These are phyloP conservation scores for Mortierella claussenii DNA, from an alignment of 192 early-diverging fungal species.

Conservation along the genomic window DNA sequence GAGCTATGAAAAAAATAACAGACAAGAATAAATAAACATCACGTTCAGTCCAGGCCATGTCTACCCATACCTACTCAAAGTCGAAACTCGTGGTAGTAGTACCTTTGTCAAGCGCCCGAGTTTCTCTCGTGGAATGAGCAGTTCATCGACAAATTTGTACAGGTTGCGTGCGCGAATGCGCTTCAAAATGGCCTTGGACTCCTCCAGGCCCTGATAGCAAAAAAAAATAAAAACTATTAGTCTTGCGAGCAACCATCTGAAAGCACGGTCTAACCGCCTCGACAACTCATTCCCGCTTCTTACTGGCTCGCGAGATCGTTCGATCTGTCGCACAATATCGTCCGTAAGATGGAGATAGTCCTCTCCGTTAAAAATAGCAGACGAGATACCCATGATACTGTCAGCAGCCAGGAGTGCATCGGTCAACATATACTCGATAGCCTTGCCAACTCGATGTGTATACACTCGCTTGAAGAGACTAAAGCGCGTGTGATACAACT, in stretches of 20 bases:
- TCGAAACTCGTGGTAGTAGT: too few species aligned
- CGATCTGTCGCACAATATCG: slow-evolving; percentile 79
- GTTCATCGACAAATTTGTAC: slow-evolving; percentile 89
- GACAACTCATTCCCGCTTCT: too few species aligned
- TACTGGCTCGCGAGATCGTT: slow-evolving; percentile 66
- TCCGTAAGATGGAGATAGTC: slow-evolving; percentile 86
- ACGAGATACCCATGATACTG: slow-evolving; percentile 67
- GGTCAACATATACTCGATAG: slow-evolving; percentile 90
- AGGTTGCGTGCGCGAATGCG: slow-evolving; percentile 83
- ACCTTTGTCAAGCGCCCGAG: slow-evolving; percentile 54
- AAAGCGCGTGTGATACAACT: slow-evolving; percentile 86
- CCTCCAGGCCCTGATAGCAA: slow-evolving; percentile 54
- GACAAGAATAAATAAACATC: not conserved
- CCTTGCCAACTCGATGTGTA: slow-evolving; percentile 83
- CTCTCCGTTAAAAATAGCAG: slow-evolving; percentile 70
- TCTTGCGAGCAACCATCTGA: not conserved
- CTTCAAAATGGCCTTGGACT: slow-evolving; percentile 75
- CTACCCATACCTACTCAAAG: too few species aligned
- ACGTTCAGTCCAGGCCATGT: not conserved
- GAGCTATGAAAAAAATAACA: not conserved
- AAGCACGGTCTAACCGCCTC: slow-evolving; percentile 51
- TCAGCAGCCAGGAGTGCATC: slow-evolving; percentile 91
- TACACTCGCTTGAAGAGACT: slow-evolving; percentile 88
- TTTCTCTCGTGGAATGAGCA: slow-evolving; percentile 67
- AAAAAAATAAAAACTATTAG: not conserved